These are phyloP conservation scores for Hanseniaspora guilliermondii DNA, from an alignment of 805 yeast species.

Conservation along the genomic window DNA sequence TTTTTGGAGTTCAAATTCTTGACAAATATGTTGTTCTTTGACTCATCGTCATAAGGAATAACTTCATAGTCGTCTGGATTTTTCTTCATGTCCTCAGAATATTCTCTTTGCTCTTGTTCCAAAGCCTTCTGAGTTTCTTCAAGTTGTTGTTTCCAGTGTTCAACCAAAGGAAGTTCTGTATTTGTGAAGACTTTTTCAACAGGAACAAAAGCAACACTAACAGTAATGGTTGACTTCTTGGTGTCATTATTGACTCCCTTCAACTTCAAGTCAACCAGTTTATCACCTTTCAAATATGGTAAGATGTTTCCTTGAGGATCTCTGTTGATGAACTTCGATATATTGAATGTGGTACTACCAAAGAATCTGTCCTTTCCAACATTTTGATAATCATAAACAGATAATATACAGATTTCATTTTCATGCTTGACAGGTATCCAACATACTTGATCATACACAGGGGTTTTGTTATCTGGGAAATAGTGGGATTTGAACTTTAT, in stretches of 20 bases:
- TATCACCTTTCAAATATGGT: conserved; percentile 30
- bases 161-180: conserved; percentile 38
- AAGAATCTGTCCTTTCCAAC: conserved; percentile 51
- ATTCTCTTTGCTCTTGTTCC: conserved; percentile 35
- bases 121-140: conserved; percentile 32
- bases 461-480: conserved; percentile 42
- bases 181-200: conserved; percentile 49
- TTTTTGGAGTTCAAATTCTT: conserved; percentile 29
- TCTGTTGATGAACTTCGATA: conserved; percentile 38
- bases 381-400: conserved; percentile 55
- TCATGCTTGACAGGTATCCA: conserved; percentile 51
- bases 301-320: conserved; percentile 28
- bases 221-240: conserved; percentile 36
- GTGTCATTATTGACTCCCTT: background rate
- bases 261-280: conserved; percentile 17
- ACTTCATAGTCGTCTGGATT: conserved; percentile 56
- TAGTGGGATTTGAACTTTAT: conserved; percentile 43
- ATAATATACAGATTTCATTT: conserved; percentile 46
- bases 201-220: conserved; percentile 55
- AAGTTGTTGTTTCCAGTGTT: conserved; percentile 4
- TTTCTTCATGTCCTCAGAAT: conserved; percentile 41
- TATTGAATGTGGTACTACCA: conserved; percentile 44
- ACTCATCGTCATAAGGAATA: conserved; percentile 37
- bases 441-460: conserved; percentile 45
- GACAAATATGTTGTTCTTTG: conserved; percentile 27